Percentiles rank a stretch among this genome's conserved stretches.
Evolutionary conservation across 257 asterid species (phyloP).

Genomic region (Gentiana straminea): DNA sequence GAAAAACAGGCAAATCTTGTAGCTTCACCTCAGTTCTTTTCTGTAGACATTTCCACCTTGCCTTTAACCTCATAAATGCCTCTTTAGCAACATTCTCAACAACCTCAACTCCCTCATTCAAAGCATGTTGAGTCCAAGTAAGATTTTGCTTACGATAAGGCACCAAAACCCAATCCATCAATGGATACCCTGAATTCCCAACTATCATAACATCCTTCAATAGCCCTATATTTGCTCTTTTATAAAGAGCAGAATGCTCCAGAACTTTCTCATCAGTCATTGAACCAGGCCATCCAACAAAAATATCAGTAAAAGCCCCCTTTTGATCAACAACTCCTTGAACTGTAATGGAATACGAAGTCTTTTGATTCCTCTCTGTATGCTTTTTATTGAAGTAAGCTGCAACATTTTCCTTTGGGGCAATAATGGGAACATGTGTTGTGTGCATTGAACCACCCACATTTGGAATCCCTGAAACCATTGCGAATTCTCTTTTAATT

Average conservation of each 20-base stretch:
- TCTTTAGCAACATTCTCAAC: constrained; percentile 41
- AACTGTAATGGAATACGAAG: constrained; percentile 62
- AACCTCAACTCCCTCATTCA: constrained; percentile 42
- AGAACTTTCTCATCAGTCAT: constrained; percentile 70
- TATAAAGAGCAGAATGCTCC: constrained; percentile 57
- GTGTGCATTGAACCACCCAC: constrained; percentile 66
- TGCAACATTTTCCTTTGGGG: constrained; percentile 47
- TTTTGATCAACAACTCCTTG: constrained; percentile 69
- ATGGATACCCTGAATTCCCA: constrained; percentile 41
- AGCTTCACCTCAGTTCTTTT: constrained; percentile 84
- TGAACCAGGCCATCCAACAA: constrained; percentile 91
- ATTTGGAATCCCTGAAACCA: constrained; percentile 37
- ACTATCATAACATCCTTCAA: constrained; percentile 39
- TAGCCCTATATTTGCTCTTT: constrained; percentile 46
- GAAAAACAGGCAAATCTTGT: constrained; percentile 67
- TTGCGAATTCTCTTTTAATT: constrained; percentile 29
- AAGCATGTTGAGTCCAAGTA: constrained; percentile 76
- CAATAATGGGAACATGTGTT: constrained; percentile 64
- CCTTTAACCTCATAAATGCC: constrained; percentile 65
- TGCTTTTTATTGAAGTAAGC: constrained; percentile 69
- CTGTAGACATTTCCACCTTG: constrained; percentile 68
- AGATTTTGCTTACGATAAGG: constrained; percentile 47
- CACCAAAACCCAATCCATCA: constrained; percentile 65
- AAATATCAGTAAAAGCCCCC: constrained; percentile 64
- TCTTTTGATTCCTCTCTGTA: constrained; percentile 71